Conservation (phyloP, 331 rosid genomes). For the Spiraea crenata region DNA sequence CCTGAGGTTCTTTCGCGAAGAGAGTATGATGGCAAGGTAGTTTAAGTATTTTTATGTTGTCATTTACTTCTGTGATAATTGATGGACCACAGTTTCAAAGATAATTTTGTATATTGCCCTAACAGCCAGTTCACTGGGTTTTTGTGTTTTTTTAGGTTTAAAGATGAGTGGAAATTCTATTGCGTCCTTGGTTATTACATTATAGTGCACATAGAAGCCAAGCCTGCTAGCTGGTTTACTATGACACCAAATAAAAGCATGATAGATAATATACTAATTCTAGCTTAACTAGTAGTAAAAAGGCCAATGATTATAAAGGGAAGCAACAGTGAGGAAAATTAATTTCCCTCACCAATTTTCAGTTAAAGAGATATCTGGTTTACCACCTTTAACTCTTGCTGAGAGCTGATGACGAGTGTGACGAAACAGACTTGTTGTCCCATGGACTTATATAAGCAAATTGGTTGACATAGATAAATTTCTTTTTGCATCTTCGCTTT, state of each 20-base stretch:
- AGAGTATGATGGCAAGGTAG: constrained; percentile 94
- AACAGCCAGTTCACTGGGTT: not conserved
- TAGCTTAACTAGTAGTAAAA: too few species aligned
- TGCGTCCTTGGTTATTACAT: not conserved
- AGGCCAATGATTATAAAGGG: too few species aligned
- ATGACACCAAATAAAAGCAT: too few species aligned
- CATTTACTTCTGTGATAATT: constrained; percentile 3
- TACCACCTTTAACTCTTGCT: not conserved
- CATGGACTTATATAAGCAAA: not conserved
- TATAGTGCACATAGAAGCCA: too few species aligned
- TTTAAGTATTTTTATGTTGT: constrained; percentile 6
- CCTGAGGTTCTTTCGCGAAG: constrained; percentile 94
- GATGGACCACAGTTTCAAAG: not conserved
- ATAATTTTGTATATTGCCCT: constrained; percentile 1
- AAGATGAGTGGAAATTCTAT: not conserved
- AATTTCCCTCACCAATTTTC: not conserved
- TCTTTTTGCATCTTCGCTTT: not conserved
- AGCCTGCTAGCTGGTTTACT: too few species aligned
- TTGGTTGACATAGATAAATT: not conserved
- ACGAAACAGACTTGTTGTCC: not conserved
- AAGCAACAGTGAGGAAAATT: too few species aligned
- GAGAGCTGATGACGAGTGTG: not conserved
- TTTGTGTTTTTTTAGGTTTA: too few species aligned
- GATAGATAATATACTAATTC: too few species aligned
- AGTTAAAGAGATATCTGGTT: not conserved